These are phyloP conservation scores for Spizellomyces punctatus DNA, from an alignment of 192 early-diverging fungal species.

Conservation along the genomic window DNA sequence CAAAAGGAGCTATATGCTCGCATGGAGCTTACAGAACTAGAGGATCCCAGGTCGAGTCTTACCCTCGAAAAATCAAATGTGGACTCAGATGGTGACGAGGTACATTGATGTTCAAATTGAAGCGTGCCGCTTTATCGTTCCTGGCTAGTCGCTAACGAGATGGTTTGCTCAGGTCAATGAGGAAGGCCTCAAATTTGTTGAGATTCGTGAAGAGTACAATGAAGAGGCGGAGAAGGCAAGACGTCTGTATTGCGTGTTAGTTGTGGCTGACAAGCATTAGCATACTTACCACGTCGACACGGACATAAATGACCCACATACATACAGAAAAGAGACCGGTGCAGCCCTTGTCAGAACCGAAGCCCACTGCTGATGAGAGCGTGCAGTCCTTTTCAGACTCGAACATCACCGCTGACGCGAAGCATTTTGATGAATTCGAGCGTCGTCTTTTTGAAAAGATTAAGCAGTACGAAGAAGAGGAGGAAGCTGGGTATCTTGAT, in stretches of 20 bases:
- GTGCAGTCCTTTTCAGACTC: background rate
- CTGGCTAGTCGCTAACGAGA: background rate
- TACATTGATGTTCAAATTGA: slow-evolving; percentile 4
- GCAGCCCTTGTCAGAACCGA: too few relatives aligned
- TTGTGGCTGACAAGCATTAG: background rate
- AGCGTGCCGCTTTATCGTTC: slow-evolving; percentile 24
- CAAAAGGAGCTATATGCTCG: background rate
- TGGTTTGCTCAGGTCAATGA: slow-evolving; percentile 63
- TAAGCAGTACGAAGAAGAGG: slow-evolving; percentile 69
- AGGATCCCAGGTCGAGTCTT: too few relatives aligned
- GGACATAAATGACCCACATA: too few relatives aligned
- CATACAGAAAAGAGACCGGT: too few relatives aligned
- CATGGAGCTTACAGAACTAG: background rate
- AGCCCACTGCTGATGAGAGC: background rate
- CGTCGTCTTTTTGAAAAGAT: slow-evolving; percentile 40
- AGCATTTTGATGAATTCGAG: slow-evolving; percentile 31
- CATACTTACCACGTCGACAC: too few relatives aligned
- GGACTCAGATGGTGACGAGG: slow-evolving; percentile 46
- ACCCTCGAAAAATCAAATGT: slow-evolving; percentile 16
- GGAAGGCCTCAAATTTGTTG: slow-evolving; percentile 75
- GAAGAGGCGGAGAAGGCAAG: slow-evolving; percentile 41
- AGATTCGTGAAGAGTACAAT: slow-evolving; percentile 69
- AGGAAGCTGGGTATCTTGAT: slow-evolving; percentile 45
- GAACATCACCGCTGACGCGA: background rate
- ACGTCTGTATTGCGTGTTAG: slow-evolving; percentile 9